Conservation (phyloP, 140 eudicot species). For the Stevia rebaudiana region DNA sequence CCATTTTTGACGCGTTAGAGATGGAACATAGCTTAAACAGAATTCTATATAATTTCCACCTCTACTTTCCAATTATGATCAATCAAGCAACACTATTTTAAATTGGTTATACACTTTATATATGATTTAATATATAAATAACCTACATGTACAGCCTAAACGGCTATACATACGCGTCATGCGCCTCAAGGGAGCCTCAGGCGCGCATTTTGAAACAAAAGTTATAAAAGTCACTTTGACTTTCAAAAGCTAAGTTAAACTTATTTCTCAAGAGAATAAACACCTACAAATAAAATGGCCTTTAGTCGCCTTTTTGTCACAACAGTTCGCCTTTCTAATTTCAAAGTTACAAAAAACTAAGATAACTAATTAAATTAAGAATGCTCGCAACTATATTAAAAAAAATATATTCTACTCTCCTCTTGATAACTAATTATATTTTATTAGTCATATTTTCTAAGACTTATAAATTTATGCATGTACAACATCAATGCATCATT, state of each 20-base stretch:
- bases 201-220: no score
- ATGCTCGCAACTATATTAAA: not conserved
- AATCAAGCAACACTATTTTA: not conserved
- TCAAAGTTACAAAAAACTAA: not conserved
- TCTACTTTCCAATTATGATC: not conserved
- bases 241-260: not conserved
- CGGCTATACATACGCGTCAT: no score
- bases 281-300: not conserved
- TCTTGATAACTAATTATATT: not conserved
- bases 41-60: not conserved
- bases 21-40: not conserved
- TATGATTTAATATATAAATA: no score
- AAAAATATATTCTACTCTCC: not conserved
- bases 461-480: not conserved
- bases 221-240: not conserved
- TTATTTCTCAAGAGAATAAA: not conserved
- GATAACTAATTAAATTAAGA: not conserved
- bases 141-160: no score
- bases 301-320: not conserved
- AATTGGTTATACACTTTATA: no score
- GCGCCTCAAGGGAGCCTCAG: no score
- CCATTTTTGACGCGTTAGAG: not conserved
- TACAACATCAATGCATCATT: not conserved
- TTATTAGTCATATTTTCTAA: not conserved
- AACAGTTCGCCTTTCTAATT: not conserved